Conservation (phyloP, 768 basidiomycete species). For the Agrocybe pediades region DNA sequence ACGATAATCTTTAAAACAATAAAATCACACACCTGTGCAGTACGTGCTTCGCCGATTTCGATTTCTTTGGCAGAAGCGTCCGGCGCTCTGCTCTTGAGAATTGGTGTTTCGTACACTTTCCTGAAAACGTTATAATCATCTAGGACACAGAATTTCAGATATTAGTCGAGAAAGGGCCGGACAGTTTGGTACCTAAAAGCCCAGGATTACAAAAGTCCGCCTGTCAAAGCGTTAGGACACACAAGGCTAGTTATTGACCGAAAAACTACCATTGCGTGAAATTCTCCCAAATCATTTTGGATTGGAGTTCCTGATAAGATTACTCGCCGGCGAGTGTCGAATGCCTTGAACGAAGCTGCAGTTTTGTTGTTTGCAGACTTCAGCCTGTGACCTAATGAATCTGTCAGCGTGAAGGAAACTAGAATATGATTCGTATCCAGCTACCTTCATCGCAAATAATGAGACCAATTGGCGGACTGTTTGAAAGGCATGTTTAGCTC, state of each 20-base stretch:
- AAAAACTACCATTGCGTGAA: slow-evolving; percentile 86
- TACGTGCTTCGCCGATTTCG: slow-evolving; percentile 77
- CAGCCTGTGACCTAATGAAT: slow-evolving; percentile 73
- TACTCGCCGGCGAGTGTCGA: slow-evolving; percentile 76
- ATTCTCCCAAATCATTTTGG: slow-evolving; percentile 94
- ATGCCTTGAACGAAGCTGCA: slow-evolving; percentile 77
- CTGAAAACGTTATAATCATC: slow-evolving; percentile 79
- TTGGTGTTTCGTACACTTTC: slow-evolving; percentile 84
- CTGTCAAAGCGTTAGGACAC: slow-evolving; percentile 34
- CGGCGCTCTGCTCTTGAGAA: slow-evolving; percentile 82
- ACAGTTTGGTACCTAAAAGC: slow-evolving; percentile 60
- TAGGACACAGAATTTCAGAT: slow-evolving; percentile 24
- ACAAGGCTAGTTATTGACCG: not conserved
- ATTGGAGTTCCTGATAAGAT: slow-evolving; percentile 97
- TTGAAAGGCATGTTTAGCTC: slow-evolving; percentile 3
- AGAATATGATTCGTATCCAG: not conserved
- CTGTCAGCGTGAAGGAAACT: not conserved
- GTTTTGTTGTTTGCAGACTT: slow-evolving; percentile 94
- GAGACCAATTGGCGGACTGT: slow-evolving; percentile 86
- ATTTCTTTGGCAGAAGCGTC: slow-evolving; percentile 71
- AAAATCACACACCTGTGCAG: slow-evolving; percentile 58
- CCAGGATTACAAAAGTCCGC: slow-evolving; percentile 95
- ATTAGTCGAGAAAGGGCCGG: not conserved
- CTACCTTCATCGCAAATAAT: slow-evolving; percentile 94
- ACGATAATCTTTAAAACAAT: not conserved